A percentile compares a stretch with the other conserved stretches of the same genome.
Evolutionary conservation across 352 stramenopile species (phyloP).

Genomic region (Globisporangium heterothallicum): DNA sequence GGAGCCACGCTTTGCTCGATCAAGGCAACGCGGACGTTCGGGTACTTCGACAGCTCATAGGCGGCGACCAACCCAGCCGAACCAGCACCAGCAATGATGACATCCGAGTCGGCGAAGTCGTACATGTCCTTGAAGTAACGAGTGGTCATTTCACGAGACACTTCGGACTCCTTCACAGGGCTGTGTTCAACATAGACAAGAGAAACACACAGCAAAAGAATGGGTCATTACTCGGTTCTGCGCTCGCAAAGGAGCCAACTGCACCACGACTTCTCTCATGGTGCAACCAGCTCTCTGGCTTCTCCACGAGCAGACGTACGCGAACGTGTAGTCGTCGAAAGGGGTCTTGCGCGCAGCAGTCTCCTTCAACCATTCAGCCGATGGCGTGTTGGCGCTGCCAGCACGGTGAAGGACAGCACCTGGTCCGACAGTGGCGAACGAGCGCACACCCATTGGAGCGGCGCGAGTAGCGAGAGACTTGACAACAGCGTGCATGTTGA

Average conservation of each 20-base stretch:
- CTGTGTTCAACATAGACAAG: constrained; percentile 9
- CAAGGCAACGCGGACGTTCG: constrained; percentile 46
- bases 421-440: constrained; percentile 47
- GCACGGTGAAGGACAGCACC: constrained; percentile 33
- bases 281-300: too few relatives aligned
- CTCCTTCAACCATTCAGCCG: constrained; percentile 41
- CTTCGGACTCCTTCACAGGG: constrained; percentile 56
- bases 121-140: constrained; percentile 76
- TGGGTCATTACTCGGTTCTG: neutral
- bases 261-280: neutral
- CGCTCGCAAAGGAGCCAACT: neutral
- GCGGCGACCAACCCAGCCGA: constrained; percentile 49
- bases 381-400: constrained; percentile 37
- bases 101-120: constrained; percentile 60
- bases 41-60: constrained; percentile 62
- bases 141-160: constrained; percentile 67
- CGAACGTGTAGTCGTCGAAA: constrained; percentile 54
- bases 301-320: constrained; percentile 30
- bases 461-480: constrained; percentile 29
- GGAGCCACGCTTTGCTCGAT: constrained; percentile 60
- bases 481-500: constrained; percentile 27
- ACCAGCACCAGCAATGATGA: constrained; percentile 60
- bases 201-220: constrained; percentile 10
- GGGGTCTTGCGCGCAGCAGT: constrained; percentile 36
- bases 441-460: constrained; percentile 14